Conservation (phyloP, 768 basidiomycete species). For the Mycena crocata region DNA sequence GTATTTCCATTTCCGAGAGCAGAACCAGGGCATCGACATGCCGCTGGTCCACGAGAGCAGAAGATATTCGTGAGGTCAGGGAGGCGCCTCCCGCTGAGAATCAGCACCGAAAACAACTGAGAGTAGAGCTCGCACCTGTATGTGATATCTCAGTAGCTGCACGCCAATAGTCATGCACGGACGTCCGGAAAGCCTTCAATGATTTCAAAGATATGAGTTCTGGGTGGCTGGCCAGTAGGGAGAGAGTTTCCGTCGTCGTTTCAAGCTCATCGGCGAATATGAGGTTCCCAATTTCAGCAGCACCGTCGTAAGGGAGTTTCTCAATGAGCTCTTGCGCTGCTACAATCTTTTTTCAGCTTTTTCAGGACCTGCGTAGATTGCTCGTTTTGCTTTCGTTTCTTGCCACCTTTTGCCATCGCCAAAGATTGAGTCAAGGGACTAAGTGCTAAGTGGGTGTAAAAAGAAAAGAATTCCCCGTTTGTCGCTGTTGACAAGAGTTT, state of each 20-base stretch:
- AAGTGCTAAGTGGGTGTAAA: no score
- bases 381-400: conserved; percentile 39
- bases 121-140: conserved; percentile 41
- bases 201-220: conserved; percentile 45
- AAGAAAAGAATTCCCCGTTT: background rate
- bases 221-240: conserved; percentile 45
- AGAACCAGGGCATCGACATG: conserved; percentile 61
- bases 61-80: conserved; percentile 51
- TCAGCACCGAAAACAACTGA: background rate
- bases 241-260: conserved; percentile 51
- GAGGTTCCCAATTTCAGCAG: conserved; percentile 43
- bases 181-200: conserved; percentile 51
- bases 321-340: background rate
- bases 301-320: background rate
- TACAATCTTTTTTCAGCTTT: conserved; percentile 31
- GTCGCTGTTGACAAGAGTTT: background rate
- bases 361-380: conserved; percentile 21
- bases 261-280: conserved; percentile 51
- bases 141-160: conserved; percentile 45
- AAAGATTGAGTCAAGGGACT: no score
- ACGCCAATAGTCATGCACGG: conserved; percentile 53
- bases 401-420: conserved; percentile 40
- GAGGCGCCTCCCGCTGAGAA: conserved; percentile 41
- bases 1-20: conserved; percentile 64
- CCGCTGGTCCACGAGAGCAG: conserved; percentile 56